These are phyloP conservation scores for Sphaerulina populicola DNA, from an alignment of 2,329 filamentous ascomycete species.

Conservation along the genomic window DNA sequence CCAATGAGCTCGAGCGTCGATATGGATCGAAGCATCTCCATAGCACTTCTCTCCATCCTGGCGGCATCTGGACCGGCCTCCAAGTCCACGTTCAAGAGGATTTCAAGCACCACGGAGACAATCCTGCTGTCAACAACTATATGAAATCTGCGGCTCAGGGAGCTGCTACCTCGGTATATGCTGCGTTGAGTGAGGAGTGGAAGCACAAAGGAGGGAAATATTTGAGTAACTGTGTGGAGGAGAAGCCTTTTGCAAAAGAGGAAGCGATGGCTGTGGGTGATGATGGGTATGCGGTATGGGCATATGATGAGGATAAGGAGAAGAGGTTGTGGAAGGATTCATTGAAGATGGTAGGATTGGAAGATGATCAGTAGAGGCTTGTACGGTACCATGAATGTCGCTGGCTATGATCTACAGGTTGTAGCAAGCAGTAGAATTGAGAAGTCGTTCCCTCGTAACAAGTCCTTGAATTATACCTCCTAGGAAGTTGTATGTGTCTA, in stretches of 20 bases:
- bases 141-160: conserved; percentile 39
- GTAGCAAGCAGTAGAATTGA: too few relatives aligned
- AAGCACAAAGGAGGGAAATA: conserved; percentile 29
- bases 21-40: too few relatives aligned
- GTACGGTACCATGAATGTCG: too few relatives aligned
- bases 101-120: conserved; percentile 9
- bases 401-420: too few relatives aligned
- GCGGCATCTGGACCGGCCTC: too few relatives aligned
- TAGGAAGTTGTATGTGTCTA: too few relatives aligned
- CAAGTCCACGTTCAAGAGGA: too few relatives aligned
- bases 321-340: conserved; percentile 36
- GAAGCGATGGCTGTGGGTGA: conserved; percentile 18
- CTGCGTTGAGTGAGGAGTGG: conserved; percentile 37
- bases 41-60: too few relatives aligned
- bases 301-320: conserved; percentile 37
- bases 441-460: too few relatives aligned
- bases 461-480: too few relatives aligned
- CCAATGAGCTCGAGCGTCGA: too few relatives aligned
- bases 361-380: conserved; percentile 11
- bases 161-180: conserved; percentile 43
- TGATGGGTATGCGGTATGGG: conserved; percentile 31
- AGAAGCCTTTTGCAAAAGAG: conserved; percentile 23
- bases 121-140: conserved; percentile 13
- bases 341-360: conserved; percentile 12
- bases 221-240: conserved; percentile 30